Evolutionary conservation across 2,329 filamentous ascomycete species (phyloP), one percentile per base, ranked within the genome.

Genomic region (Fusarium sp.): DNA sequence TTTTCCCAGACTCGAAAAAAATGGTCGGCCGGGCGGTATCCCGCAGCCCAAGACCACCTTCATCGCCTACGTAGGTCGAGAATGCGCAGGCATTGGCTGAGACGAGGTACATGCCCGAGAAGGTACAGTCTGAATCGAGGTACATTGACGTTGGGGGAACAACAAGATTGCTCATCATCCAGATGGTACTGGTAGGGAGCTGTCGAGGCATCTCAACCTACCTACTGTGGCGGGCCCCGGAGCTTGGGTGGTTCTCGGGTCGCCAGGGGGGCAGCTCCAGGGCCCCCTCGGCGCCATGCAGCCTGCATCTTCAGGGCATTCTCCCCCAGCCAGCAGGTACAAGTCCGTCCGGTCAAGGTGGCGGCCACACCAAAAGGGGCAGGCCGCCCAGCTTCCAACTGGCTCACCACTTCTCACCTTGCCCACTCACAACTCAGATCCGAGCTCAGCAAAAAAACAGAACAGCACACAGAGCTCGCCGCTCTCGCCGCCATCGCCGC

Each of bases 1-100:
- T 74, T 74, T 74, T 75, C 65, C 61, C 62, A 64, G 55, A 58
- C 65, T 65, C 61, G 46, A 54, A 54, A 59, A 69, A 74, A 72
- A 71, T 44, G 55, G 58, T 69, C 64, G 64, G 33, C 64, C 67
- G 67, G 68, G 63, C 58, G 67, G 60, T 70, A 68, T 70, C 59
- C 57, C 64, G 68, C 51, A 33, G 33, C 2, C 29, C 38, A 57
- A 27, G 33, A 6, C 29, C 29, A 62, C 25, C 25, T 27, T 23
- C 33, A 40, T 42, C n/a, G 23, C 25, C 40, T 44, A 29, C 9
- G 27, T 29, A 29, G 27, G 27, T 29, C 53, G 31, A 36, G 38
- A 54, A 29, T 20, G 57, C 5, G n/a, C 27, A 36, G 54, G 38
- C 53, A 59, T 65, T 66, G 62, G 42, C 18, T 29, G 42, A 57